Evolutionary conservation across 2,329 filamentous ascomycete species (phyloP).

Genomic region (Lasiodiplodia sp.): DNA sequence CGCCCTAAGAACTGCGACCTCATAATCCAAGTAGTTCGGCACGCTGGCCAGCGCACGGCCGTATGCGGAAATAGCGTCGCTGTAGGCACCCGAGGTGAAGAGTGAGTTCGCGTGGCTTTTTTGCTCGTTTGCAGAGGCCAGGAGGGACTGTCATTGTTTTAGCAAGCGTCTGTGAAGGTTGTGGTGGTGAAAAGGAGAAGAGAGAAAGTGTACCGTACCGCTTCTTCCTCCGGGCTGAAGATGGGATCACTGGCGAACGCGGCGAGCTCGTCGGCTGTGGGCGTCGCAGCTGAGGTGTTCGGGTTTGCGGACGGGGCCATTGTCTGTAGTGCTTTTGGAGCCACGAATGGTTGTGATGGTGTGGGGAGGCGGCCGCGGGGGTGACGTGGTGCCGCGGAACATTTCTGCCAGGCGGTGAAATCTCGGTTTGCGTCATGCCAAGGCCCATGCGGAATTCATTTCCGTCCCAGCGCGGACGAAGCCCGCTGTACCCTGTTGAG

Average conservation of each 20-base stretch:
- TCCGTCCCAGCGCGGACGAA: not conserved
- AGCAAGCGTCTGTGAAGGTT: too few species aligned
- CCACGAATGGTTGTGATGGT: not conserved
- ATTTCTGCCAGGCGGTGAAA: slow-evolving; percentile 27
- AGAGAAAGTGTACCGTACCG: slow-evolving; percentile 10
- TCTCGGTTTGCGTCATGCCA: slow-evolving; percentile 28
- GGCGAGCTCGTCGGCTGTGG: slow-evolving; percentile 14
- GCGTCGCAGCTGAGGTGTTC: not conserved
- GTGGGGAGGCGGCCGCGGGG: not conserved
- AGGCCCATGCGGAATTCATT: slow-evolving; percentile 1
- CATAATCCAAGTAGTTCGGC: slow-evolving; percentile 86
- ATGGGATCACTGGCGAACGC: slow-evolving; percentile 5
- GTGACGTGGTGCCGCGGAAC: not conserved
- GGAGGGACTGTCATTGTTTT: slow-evolving; percentile 60
- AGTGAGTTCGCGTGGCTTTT: slow-evolving; percentile 80
- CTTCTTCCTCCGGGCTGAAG: slow-evolving; percentile 30
- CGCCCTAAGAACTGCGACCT: slow-evolving; percentile 83
- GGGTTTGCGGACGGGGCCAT: not conserved
- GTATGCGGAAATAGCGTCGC: slow-evolving; percentile 82
- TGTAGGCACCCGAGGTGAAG: slow-evolving; percentile 76
- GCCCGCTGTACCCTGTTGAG: not conserved
- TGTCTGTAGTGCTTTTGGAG: not conserved
- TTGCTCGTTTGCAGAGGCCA: slow-evolving; percentile 73
- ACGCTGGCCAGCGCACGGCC: slow-evolving; percentile 79
- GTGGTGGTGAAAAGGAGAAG: not conserved